Base-by-base conservation (phyloP, 129 eudicot species). In the Flaveria brownii region DNA sequence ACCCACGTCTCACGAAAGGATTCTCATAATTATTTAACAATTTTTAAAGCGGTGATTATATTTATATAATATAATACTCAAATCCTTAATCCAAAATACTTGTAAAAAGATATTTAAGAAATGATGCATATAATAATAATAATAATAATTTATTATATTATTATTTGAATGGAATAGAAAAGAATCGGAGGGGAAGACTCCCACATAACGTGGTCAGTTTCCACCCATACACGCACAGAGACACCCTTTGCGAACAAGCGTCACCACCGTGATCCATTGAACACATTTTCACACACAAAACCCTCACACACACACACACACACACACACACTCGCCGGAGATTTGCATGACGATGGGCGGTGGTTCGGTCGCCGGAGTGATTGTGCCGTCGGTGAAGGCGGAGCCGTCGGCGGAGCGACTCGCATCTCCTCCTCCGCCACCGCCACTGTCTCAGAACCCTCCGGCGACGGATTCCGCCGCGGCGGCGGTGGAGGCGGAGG, bases 381-480 rank as follows among this genome's bases (percentile, higher is more conserved):
- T 86, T 49, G 98, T 93, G 59, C 98, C 95, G 9, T 85, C 88
- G 47, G 92, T 87, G 49, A 88, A 88, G 72, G 70, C 91, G 6
- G 91, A 91, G 65, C 89, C 86, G 30, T 42, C 85, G 8, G 6
- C 83, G n/a, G 77, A 68, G 28, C 16, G 68, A 15, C 72, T 68
- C 30, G 62, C 66, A n/a, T 41, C 79, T 36, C 6, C 81, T 2
- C 39, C 66, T 60, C 77, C 84, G 56, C 70, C 78, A 18, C 71
- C 70, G 52, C 60, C 28, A 78, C 16, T 2, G 61, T 28, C 20
- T 59, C 78, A 74, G 42, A 68, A 42, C 5, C 83, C 42, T 65
- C 78, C 30, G 73, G 51, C 70, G 49, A 71, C 81, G 41, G 25
- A 72, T 12, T 17, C 77, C 30, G 80, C 73, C n/a, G 62, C 39